phyloP scores from a whole-genome alignment of 2,329 filamentous ascomycete species.

The Pyrenochaeta sp. region DNA sequence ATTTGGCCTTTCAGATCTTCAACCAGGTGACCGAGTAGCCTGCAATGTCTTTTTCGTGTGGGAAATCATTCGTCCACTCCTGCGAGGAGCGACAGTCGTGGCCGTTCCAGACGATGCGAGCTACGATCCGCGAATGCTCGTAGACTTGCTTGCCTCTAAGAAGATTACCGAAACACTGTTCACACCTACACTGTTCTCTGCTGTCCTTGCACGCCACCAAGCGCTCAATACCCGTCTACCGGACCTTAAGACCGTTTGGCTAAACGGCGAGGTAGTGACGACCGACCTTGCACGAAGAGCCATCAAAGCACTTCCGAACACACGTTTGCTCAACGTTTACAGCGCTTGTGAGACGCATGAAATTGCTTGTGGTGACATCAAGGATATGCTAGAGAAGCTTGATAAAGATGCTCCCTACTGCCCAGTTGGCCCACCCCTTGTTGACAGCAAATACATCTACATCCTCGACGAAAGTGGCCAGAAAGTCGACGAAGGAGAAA shows the following conservation, averaged over 20 bases:
- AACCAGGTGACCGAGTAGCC: constrained; percentile 79
- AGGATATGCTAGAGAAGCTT: constrained; percentile 65
- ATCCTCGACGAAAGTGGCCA: constrained; percentile 75
- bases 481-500: constrained; percentile 66
- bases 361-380: constrained; percentile 78
- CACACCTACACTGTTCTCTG: constrained; percentile 80
- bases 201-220: constrained; percentile 74
- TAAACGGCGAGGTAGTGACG: constrained; percentile 84
- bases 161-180: constrained; percentile 81
- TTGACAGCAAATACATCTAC: constrained; percentile 72
- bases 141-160: constrained; percentile 72
- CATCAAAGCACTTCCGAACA: constrained; percentile 71
- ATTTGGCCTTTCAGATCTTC: constrained; percentile 73
- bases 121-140: constrained; percentile 78
- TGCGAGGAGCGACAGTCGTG: constrained; percentile 79
- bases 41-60: constrained; percentile 90
- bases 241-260: constrained; percentile 74
- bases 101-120: constrained; percentile 78
- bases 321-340: constrained; percentile 79
- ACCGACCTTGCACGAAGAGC: constrained; percentile 77
- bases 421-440: constrained; percentile 74
- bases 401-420: constrained; percentile 72
- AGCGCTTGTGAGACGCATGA: constrained; percentile 85
- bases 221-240: constrained; percentile 71
- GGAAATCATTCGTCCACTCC: constrained; percentile 80